A percentile compares a stretch with the other conserved stretches of the same genome.
Conservation (phyloP, 73 alveolate genomes). For the Paramecium tetraurelia region DNA sequence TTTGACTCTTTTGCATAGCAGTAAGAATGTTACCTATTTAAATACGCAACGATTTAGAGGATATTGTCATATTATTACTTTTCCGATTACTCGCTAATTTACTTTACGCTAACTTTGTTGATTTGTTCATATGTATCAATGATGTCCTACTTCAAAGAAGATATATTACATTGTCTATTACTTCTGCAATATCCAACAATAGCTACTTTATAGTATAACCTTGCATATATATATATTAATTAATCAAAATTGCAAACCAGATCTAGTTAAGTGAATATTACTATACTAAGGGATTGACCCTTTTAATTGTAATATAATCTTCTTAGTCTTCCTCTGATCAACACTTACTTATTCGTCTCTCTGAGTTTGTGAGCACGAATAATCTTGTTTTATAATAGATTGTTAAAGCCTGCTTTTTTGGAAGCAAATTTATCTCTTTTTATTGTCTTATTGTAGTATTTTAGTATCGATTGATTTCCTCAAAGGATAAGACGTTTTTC, state of each 20-base stretch:
- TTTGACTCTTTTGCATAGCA: neutral
- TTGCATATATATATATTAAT: neutral
- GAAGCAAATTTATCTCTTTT: neutral
- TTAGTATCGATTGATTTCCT: neutral
- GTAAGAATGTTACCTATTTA: neutral
- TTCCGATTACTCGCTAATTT: neutral
- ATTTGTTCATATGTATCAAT: neutral
- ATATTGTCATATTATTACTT: neutral
- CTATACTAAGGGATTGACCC: constrained; percentile 6
- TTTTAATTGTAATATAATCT: neutral
- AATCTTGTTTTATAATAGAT: neutral
- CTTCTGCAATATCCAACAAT: neutral
- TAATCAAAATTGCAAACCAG: constrained; percentile 27
- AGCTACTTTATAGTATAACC: neutral
- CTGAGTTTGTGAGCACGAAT: neutral
- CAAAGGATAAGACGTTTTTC: neutral
- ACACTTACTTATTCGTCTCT: neutral
- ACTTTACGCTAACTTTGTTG: neutral
- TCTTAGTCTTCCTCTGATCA: neutral
- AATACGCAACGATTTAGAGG: neutral
- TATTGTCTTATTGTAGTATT: neutral
- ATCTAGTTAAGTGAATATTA: neutral
- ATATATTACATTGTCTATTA: neutral
- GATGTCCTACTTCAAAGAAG: neutral
- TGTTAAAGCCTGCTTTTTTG: neutral